Evolutionary conservation across 208 protist genomes (phyloP).

Genomic region (Hexamita inflata): DNA sequence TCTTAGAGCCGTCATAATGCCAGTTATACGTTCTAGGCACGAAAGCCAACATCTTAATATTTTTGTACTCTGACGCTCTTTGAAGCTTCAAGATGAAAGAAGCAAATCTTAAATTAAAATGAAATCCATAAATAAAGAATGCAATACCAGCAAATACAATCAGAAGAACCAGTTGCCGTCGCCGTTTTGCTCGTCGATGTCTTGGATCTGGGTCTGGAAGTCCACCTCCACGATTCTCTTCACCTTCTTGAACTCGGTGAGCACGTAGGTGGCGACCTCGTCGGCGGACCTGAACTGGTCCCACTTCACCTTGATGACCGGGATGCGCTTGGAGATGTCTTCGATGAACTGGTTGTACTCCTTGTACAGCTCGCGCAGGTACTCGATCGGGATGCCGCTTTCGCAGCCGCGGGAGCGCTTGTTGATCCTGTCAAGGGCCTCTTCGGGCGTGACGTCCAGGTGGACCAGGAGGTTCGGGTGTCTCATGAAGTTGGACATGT

Average conservation of each 20-base stretch:
- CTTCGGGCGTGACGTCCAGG: slow-evolving; percentile 48
- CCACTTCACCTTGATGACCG: slow-evolving; percentile 47
- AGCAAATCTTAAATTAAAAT: no score
- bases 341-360: slow-evolving; percentile 42
- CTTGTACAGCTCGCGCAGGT: slow-evolving; percentile 37
- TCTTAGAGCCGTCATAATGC: no score
- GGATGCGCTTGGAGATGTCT: slow-evolving; percentile 41
- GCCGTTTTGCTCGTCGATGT: no score
- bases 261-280: slow-evolving; percentile 22
- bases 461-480: slow-evolving; percentile 48
- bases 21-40: no score
- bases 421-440: slow-evolving; percentile 41
- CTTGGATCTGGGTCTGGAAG: no score
- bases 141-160: no score
- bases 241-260: not conserved
- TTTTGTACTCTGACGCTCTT: no score
- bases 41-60: no score
- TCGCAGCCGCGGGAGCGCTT: slow-evolving; percentile 36
- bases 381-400: slow-evolving; percentile 37
- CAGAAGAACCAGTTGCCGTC: no score
- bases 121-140: no score
- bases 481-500: slow-evolving; percentile 49
- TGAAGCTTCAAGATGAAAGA: no score
- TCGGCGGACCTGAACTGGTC: slow-evolving; percentile 11
- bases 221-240: slow-evolving; percentile 23